phyloP scores from a whole-genome alignment of 768 basidiomycete genomes.

The Mrakia blollopis region DNA sequence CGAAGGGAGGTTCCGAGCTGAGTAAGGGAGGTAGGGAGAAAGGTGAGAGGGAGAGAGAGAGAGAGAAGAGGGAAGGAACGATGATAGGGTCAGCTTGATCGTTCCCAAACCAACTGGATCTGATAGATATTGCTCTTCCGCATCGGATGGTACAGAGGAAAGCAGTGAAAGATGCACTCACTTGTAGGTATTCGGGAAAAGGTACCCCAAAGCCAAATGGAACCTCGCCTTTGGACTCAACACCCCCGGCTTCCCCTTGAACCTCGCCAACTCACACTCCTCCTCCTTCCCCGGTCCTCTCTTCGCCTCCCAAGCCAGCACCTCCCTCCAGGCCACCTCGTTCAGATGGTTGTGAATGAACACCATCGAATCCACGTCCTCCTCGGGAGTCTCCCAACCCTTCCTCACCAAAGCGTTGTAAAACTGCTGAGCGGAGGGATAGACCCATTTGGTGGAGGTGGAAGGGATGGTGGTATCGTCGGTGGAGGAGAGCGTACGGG shows the following conservation, averaged over 20 bases:
- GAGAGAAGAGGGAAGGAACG: neutral
- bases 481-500: conserved; percentile 50
- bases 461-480: conserved; percentile 43
- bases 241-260: conserved; percentile 86
- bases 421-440: conserved; percentile 95
- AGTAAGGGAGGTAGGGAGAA: neutral
- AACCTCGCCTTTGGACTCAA: conserved; percentile 90
- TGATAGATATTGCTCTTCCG: neutral
- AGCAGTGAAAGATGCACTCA: conserved; percentile 46
- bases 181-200: conserved; percentile 88
- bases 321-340: conserved; percentile 93
- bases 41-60: neutral
- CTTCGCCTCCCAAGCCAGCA: conserved; percentile 83
- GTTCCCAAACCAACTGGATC: too few species aligned
- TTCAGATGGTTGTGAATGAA: conserved; percentile 98
- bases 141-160: too few species aligned
- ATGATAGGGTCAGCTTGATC: neutral
- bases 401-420: conserved; percentile 95
- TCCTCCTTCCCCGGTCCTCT: conserved; percentile 48
- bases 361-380: conserved; percentile 94
- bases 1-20: conserved; percentile 89
- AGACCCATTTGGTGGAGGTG: conserved; percentile 62
- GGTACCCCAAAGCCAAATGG: conserved; percentile 77
- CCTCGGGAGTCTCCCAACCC: conserved; percentile 95
- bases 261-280: conserved; percentile 67